phyloP scores from a whole-genome alignment of 768 basidiomycete genomes.

The Suillus subalutaceus region DNA sequence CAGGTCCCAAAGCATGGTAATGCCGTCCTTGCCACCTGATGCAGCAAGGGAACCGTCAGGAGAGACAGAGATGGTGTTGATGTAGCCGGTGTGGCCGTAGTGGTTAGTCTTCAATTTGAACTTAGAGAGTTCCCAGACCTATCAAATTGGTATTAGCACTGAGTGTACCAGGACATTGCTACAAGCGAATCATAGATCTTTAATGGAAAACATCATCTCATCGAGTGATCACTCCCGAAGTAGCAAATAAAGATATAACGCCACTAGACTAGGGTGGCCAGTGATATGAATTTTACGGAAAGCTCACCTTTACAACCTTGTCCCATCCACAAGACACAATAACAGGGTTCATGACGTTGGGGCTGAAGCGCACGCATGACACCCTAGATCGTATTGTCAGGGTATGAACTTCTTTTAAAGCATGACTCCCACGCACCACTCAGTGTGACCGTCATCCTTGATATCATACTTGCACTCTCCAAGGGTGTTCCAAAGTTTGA shows the following conservation, averaged over 20 bases:
- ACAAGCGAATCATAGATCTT: constrained; percentile 66
- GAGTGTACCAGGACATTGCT: constrained; percentile 15
- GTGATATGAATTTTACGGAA: constrained; percentile 12
- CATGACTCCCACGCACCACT: constrained; percentile 60
- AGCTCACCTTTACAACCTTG: constrained; percentile 96
- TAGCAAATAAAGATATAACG: constrained; percentile 73
- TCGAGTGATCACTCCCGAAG: constrained; percentile 73
- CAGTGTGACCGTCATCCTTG: constrained; percentile 96
- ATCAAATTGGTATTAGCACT: constrained; percentile 8
- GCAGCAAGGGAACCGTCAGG: constrained; percentile 99
- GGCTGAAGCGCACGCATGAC: constrained; percentile 99
- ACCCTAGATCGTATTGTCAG: constrained; percentile 59
- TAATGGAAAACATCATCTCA: constrained; percentile 81
- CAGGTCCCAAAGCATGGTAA: constrained; percentile 99
- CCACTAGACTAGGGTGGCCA: constrained; percentile 26
- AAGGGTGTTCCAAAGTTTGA: constrained; percentile 99
- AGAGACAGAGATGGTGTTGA: constrained; percentile 97
- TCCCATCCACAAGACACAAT: constrained; percentile 99
- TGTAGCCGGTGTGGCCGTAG: constrained; percentile 99
- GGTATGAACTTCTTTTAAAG: not conserved
- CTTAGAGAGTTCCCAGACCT: constrained; percentile 99
- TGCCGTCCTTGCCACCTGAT: constrained; percentile 98
- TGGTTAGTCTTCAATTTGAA: constrained; percentile 99
- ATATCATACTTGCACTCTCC: constrained; percentile 99
- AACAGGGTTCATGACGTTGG: constrained; percentile 95